A percentile compares a stretch with the other conserved stretches of the same genome.
phyloP scores from a whole-genome alignment of 192 early-diverging fungal species.

The Coemansia furcata region DNA sequence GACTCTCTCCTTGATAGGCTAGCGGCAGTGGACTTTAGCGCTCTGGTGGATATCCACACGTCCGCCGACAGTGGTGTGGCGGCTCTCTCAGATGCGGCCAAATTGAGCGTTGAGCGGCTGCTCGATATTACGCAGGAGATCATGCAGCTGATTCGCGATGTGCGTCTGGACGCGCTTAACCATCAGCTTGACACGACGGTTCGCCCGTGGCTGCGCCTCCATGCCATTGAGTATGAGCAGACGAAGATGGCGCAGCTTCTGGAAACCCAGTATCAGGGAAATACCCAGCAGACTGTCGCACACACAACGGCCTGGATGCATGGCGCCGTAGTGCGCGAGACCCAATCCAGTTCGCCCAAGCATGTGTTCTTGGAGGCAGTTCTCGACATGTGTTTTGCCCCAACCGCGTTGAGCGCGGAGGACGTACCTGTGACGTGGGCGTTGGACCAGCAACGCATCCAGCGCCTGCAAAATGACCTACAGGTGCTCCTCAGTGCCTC shows the following conservation, averaged over 20 bases:
- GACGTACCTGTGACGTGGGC: constrained; percentile 17
- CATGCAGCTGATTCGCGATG: constrained; percentile 26
- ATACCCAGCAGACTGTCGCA: neutral
- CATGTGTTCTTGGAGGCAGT: constrained; percentile 36
- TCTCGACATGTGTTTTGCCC: constrained; percentile 37
- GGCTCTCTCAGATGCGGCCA: neutral
- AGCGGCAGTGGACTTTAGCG: neutral
- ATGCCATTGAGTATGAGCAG: constrained; percentile 39
- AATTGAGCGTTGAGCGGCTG: constrained; percentile 3
- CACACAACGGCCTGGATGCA: constrained; percentile 27
- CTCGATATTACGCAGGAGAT: constrained; percentile 15
- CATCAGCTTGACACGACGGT: constrained; percentile 35
- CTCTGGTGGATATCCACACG: neutral
- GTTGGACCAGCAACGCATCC: constrained; percentile 27
- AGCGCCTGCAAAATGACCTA: constrained; percentile 32
- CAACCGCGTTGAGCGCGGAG: neutral
- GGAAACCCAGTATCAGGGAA: neutral
- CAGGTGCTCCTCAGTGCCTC: constrained; percentile 27
- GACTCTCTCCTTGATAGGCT: constrained; percentile 4
- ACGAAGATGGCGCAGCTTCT: constrained; percentile 24
- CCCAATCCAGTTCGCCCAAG: neutral
- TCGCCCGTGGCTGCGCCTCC: constrained; percentile 38
- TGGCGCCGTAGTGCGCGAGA: constrained; percentile 8
- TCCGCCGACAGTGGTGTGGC: neutral
- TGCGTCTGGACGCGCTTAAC: constrained; percentile 38